Evolutionary conservation across 2,329 filamentous ascomycete genomes (phyloP).

Genomic region (Pseudogymnoascus sp.): DNA sequence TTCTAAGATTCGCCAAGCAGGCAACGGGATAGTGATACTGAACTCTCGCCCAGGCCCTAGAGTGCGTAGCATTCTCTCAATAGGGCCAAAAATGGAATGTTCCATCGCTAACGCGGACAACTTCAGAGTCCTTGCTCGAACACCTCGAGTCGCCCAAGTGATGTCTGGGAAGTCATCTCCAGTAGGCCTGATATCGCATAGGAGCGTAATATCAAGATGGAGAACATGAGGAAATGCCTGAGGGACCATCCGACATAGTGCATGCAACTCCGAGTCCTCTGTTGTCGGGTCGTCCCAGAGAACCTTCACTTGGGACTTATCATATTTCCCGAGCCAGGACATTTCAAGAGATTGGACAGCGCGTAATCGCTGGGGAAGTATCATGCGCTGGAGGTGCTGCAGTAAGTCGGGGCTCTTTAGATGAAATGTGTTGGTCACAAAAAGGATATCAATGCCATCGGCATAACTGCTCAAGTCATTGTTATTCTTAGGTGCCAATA

Average conservation of each 20-base stretch:
- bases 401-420: not conserved
- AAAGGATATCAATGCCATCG: not conserved
- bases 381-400: not conserved
- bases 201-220: not conserved
- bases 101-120: not conserved
- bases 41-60: not conserved
- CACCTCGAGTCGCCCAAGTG: not conserved
- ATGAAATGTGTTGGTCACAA: not conserved
- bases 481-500: not conserved
- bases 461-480: not conserved
- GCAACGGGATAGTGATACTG: not conserved
- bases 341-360: not conserved
- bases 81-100: not conserved
- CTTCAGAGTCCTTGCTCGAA: not conserved
- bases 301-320: not conserved
- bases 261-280: not conserved
- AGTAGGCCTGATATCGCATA: not conserved
- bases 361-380: not conserved
- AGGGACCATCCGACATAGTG: not conserved
- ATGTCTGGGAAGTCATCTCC: not conserved
- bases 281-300: not conserved
- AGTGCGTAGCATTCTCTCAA: not conserved
- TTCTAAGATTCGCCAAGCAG: not conserved
- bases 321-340: not conserved
- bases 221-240: not conserved